Conservation (phyloP, 2,329 filamentous ascomycete species). For the Apiospora kogelbergensis region DNA sequence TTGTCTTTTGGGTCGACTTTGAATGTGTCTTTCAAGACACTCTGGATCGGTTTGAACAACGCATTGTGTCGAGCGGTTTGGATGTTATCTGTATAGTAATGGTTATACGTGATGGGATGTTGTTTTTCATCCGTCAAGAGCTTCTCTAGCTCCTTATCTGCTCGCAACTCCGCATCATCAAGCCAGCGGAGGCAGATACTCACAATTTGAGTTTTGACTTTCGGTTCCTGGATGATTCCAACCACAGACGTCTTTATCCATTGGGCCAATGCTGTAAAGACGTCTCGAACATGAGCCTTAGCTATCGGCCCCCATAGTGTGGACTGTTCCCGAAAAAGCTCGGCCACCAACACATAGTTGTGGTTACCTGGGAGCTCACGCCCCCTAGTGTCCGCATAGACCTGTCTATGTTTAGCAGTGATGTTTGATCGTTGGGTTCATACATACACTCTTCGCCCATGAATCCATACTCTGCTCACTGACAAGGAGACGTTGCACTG, state of each 20-base stretch:
- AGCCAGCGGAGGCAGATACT: background rate
- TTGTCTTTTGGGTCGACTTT: too few relatives aligned
- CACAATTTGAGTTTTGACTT: background rate
- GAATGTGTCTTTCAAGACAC: background rate
- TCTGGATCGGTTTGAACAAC: background rate
- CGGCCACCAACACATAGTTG: constrained; percentile 34
- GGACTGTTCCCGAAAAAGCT: constrained; percentile 34
- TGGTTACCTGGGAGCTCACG: constrained; percentile 33
- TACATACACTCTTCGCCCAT: constrained; percentile 1
- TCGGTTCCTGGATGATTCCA: background rate
- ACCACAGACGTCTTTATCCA: background rate
- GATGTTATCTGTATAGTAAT: constrained; percentile 29
- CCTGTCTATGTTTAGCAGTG: constrained; percentile 10
- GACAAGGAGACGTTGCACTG: background rate
- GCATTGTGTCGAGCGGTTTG: constrained; percentile 20
- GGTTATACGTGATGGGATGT: constrained; percentile 30
- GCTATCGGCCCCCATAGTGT: constrained; percentile 26
- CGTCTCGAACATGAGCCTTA: background rate
- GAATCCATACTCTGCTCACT: background rate
- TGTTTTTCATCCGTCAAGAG: constrained; percentile 22
- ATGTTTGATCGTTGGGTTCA: too few relatives aligned
- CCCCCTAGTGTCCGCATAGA: constrained; percentile 20
- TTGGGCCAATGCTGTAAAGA: background rate
- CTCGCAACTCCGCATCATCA: background rate
- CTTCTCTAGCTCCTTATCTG: constrained; percentile 20